phyloP scores from a whole-genome alignment of 2,329 filamentous ascomycete genomes.

The Xylariomycetidae sp. region DNA sequence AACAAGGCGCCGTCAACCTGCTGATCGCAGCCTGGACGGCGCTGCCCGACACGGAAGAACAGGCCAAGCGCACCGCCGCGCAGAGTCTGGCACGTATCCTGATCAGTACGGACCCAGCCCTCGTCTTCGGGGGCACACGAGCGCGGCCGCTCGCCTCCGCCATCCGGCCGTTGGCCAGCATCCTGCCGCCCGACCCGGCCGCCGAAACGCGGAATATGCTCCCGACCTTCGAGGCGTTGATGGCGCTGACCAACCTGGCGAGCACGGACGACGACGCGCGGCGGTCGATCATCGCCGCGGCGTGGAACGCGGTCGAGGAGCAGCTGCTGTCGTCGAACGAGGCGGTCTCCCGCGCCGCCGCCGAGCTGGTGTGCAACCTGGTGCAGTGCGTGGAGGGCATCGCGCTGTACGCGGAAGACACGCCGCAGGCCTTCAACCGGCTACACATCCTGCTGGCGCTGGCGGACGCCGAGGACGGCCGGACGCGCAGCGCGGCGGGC shows the following conservation, averaged over 20 bases:
- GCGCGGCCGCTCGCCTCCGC: conserved; percentile 69
- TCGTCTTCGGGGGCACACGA: conserved; percentile 76
- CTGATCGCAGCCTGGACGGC: conserved; percentile 64
- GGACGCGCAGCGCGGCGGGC: conserved; percentile 76
- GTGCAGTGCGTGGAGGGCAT: conserved; percentile 63
- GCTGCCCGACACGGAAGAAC: conserved; percentile 47
- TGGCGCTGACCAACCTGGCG: conserved; percentile 90
- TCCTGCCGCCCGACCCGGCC: conserved; percentile 61
- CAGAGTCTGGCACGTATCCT: conserved; percentile 80
- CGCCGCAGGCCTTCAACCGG: conserved; percentile 62
- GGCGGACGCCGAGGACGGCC: conserved; percentile 75
- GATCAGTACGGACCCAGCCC: conserved; percentile 77
- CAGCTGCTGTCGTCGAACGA: conserved; percentile 70
- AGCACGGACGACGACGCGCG: conserved; percentile 66
- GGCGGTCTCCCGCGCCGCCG: conserved; percentile 73
- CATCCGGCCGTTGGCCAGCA: conserved; percentile 72
- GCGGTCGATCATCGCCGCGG: conserved; percentile 63
- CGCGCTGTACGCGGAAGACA: conserved; percentile 62
- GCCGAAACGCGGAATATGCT: conserved; percentile 69
- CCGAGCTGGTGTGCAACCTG: conserved; percentile 88
- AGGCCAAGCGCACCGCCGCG: conserved; percentile 54
- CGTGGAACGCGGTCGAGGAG: conserved; percentile 76
- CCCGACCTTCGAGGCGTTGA: conserved; percentile 81
- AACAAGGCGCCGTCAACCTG: conserved; percentile 88
- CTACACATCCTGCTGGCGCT: conserved; percentile 82